phyloP scores from a whole-genome alignment of 1,284 basidiomycete genomes.

The Phellopilus nigrolimitatus region DNA sequence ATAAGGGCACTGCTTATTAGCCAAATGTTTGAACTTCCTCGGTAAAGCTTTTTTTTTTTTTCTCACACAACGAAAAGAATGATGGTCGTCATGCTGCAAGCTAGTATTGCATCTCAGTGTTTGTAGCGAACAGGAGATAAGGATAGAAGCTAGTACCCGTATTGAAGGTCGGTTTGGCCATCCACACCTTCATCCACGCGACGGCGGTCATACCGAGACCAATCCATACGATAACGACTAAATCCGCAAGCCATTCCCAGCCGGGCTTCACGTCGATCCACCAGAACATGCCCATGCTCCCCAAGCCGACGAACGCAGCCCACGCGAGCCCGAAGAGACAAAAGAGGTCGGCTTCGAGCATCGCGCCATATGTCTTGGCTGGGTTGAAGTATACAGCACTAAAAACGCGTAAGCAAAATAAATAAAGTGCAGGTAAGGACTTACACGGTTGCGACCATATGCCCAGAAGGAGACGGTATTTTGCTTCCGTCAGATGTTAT shows the following conservation, averaged over 20 bases:
- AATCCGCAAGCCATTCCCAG: slow-evolving; percentile 64
- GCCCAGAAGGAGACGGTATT: slow-evolving; percentile 67
- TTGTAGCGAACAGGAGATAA: not conserved
- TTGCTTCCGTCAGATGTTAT: slow-evolving; percentile 49
- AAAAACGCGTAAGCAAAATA: slow-evolving; percentile 11
- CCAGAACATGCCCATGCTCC: slow-evolving; percentile 75
- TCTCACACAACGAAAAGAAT: slow-evolving; percentile 80
- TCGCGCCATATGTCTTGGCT: slow-evolving; percentile 83
- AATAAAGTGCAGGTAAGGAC: slow-evolving; percentile 5
- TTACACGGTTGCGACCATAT: slow-evolving; percentile 88
- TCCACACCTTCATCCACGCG: slow-evolving; percentile 88
- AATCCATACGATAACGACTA: slow-evolving; percentile 73
- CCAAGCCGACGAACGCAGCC: slow-evolving; percentile 68
- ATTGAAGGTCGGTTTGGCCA: slow-evolving; percentile 86
- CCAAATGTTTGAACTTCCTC: not conserved
- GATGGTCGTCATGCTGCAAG: slow-evolving; percentile 88
- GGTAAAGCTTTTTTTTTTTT: slow-evolving; percentile 21
- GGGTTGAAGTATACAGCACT: slow-evolving; percentile 81
- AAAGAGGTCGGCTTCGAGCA: slow-evolving; percentile 85
- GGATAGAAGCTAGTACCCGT: slow-evolving; percentile 52
- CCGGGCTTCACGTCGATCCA: slow-evolving; percentile 66
- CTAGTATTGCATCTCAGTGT: slow-evolving; percentile 34
- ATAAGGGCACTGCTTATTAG: not conserved
- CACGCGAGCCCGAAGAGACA: slow-evolving; percentile 72
- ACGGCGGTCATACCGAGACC: slow-evolving; percentile 78